Evolutionary conservation across 2,329 filamentous ascomycete species (phyloP).

Genomic region (Byssothecium circinans): DNA sequence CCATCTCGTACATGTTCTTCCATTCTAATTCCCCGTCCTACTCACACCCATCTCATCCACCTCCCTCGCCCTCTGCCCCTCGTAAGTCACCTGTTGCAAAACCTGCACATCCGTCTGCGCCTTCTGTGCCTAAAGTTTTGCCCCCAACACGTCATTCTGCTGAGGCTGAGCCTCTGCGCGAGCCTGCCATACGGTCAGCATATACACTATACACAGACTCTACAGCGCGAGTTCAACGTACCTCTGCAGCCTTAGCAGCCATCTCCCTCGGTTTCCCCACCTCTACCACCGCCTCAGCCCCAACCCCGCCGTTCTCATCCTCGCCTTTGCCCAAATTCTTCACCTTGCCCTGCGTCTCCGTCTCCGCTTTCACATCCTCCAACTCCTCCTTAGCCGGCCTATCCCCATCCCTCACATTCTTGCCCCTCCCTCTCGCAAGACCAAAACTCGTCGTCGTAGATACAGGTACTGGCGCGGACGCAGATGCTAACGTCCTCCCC

Average conservation of each 20-base stretch:
- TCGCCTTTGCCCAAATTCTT: not conserved
- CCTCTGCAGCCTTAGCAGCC: slow-evolving; percentile 2
- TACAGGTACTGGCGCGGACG: not conserved
- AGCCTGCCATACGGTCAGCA: not conserved
- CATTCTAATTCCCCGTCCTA: not conserved
- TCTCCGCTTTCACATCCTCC: not conserved
- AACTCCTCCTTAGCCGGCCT: not conserved
- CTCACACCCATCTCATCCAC: not conserved
- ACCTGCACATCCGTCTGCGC: too few relatives aligned
- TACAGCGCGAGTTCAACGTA: not conserved
- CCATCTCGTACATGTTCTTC: too few relatives aligned
- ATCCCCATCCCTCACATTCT: not conserved
- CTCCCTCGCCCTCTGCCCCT: too few relatives aligned
- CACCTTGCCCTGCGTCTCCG: not conserved
- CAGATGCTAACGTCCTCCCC: not conserved
- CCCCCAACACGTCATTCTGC: not conserved
- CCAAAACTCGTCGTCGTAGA: not conserved
- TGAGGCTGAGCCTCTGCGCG: not conserved
- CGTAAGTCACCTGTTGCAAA: too few relatives aligned
- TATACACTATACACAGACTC: not conserved
- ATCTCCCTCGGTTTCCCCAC: too few relatives aligned
- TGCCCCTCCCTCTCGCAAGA: not conserved
- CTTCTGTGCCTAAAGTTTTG: not conserved
- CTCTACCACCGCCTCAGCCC: too few relatives aligned
- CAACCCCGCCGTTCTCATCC: not conserved